Percentiles rank a stretch among this genome's conserved stretches.
These are phyloP conservation scores for Scheffersomyces ergatensis DNA, from an alignment of 805 yeast genomes.

Conservation along the genomic window DNA sequence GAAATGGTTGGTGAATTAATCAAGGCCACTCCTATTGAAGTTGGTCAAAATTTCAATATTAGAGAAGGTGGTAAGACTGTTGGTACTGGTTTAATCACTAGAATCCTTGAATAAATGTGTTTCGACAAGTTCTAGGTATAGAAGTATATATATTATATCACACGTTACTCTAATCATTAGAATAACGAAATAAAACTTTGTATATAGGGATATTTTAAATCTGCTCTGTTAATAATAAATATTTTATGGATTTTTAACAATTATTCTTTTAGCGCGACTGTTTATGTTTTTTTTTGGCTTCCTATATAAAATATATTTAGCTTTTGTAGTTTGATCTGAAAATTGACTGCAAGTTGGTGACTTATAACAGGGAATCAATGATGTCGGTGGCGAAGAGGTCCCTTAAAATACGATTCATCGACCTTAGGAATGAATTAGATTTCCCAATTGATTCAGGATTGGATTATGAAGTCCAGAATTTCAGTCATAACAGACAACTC, in stretches of 20 bases:
- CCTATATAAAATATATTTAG: too few relatives aligned
- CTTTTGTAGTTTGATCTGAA: too few relatives aligned
- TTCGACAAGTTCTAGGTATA: neutral
- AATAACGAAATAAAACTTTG: neutral
- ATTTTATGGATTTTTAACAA: too few relatives aligned
- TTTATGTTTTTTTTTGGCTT: too few relatives aligned
- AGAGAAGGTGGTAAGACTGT: slow-evolving; percentile 99
- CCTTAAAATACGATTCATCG: slow-evolving; percentile 27
- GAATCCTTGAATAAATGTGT: slow-evolving; percentile 63
- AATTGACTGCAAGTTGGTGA: too few relatives aligned
- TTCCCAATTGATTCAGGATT: slow-evolving; percentile 18
- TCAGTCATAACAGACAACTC: slow-evolving; percentile 30
- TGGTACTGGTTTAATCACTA: slow-evolving; percentile 97
- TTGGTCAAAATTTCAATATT: slow-evolving; percentile 97
- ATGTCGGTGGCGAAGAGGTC: neutral
- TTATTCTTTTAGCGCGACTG: too few relatives aligned
- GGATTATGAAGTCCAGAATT: slow-evolving; percentile 17
- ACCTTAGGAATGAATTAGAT: slow-evolving; percentile 22
- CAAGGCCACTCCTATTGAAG: slow-evolving; percentile 90
- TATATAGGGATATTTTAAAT: neutral
- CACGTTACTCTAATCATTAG: too few relatives aligned
- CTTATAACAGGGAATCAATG: too few relatives aligned
- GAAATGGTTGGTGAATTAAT: slow-evolving; percentile 92
- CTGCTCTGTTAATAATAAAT: too few relatives aligned
- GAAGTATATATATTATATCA: neutral